Base-by-base conservation (phyloP, 129 eudicot genomes). In the Chrysanthemum seticuspe region DNA sequence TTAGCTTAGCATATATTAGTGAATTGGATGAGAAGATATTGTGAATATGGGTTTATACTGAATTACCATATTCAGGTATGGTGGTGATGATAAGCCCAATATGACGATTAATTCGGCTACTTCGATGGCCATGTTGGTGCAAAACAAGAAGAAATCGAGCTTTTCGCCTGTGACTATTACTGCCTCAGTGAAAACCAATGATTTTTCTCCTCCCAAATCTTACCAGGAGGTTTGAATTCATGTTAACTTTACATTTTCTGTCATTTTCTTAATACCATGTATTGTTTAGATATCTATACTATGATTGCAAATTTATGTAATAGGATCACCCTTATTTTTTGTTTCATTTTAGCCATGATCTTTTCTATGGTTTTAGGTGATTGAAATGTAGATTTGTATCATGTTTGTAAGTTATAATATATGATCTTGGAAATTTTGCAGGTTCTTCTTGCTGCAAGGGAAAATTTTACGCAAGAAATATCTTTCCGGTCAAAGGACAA, bases 401-500 rank as follows among this genome's bases (percentile, higher is more conserved):
- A 67, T 58, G 45, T 45, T 52, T 70, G 34, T 53, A 40, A 40
- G 47, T 40, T 40, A 40, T 40, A 65, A 21, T 63, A 3, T 72
- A 77, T 71, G 72, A 50, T 67, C 57, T 50, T 74, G 55, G 57
- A 67, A 48, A 73, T 65, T 21, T 80, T 47, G 51, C 86, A 93
- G 98, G 95, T 84, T 62, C 81, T 82, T 52, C 77, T 73, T 80
- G 86, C 82, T 77, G 90, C 98, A 29, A 85, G 98, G 76, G 85
- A 80, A 58, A 93, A 82, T 45, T 93, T 89, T 67, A 89, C 86
- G 5, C 81, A 69, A 72, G 95, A 87, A 85, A 89, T 93, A 68
- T 89, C 95, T 80, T 87, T 93, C 79, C 77, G 85, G 87, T 85
- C 92, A 1, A 87, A 84, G 77, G 98, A 93, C 83, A 89, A 87